These are phyloP conservation scores for Skeletonema tropicum DNA, from an alignment of 108 stramenopile species.

Conservation along the genomic window DNA sequence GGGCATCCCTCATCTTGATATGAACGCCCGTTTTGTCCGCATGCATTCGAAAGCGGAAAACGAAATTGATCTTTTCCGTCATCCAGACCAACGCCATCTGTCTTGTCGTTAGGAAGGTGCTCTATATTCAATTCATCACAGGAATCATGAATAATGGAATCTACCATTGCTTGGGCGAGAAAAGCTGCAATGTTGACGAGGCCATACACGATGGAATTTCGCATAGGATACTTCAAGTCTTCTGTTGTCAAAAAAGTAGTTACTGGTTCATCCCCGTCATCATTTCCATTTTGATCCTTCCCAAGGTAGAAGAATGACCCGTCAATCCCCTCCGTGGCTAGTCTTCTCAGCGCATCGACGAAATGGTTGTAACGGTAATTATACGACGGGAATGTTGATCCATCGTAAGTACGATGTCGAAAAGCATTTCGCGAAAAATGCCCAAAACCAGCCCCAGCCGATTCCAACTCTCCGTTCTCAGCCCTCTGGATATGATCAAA, in stretches of 20 bases:
- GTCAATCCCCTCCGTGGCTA: conserved; percentile 34
- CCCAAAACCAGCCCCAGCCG: conserved; percentile 19
- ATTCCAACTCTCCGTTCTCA: conserved; percentile 34
- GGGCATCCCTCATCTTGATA: conserved; percentile 23
- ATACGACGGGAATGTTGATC: conserved; percentile 41
- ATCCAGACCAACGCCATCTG: conserved; percentile 39
- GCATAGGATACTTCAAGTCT: background rate
- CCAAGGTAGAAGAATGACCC: conserved; percentile 38
- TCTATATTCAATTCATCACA: conserved; percentile 52
- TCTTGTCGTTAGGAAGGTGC: conserved; percentile 24
- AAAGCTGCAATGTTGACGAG: conserved; percentile 53
- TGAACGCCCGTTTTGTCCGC: conserved; percentile 44
- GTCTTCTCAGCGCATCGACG: conserved; percentile 25
- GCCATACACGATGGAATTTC: conserved; percentile 41
- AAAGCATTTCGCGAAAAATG: conserved; percentile 27
- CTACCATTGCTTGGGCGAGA: conserved; percentile 58
- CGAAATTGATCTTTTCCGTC: conserved; percentile 38
- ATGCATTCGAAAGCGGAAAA: conserved; percentile 45
- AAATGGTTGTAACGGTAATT: conserved; percentile 38
- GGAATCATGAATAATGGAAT: conserved; percentile 55
- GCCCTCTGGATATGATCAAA: conserved; percentile 30
- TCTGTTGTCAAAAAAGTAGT: conserved; percentile 1
- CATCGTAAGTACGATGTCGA: conserved; percentile 35
- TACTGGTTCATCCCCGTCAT: background rate
- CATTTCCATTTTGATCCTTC: conserved; percentile 18